phyloP scores from a whole-genome alignment of 1,284 basidiomycete species.

The Irpex sp. region DNA sequence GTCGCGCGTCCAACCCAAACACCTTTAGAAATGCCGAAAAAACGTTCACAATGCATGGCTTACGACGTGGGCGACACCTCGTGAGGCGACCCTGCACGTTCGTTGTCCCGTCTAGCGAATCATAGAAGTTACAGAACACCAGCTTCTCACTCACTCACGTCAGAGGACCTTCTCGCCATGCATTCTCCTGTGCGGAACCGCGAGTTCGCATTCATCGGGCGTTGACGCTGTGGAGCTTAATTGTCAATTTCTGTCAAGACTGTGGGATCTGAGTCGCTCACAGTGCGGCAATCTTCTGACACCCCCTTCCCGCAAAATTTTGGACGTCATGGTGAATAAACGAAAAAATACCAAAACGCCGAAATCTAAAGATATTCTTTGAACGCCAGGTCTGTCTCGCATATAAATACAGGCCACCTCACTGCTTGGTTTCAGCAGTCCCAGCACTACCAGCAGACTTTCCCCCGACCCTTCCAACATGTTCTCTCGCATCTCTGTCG shows the following conservation, averaged over 20 bases:
- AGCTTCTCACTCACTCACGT: background rate
- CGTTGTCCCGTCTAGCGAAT: background rate
- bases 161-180: background rate
- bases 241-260: background rate
- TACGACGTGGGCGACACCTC: background rate
- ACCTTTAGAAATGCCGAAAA: background rate
- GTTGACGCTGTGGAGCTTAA: background rate
- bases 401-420: background rate
- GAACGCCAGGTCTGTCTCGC: background rate
- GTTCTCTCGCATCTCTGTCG: slow-evolving; percentile 9
- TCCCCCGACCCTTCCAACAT: slow-evolving; percentile 1
- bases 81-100: background rate
- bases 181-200: background rate
- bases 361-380: background rate
- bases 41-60: background rate
- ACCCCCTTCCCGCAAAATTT: background rate
- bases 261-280: background rate
- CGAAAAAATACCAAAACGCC: background rate
- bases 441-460: background rate
- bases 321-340: background rate
- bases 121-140: background rate
- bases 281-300: background rate
- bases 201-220: background rate
- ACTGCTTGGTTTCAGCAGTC: background rate
- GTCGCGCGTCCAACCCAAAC: background rate